These are phyloP conservation scores for Orbilia blumenaviensis DNA, from an alignment of 2,329 filamentous ascomycete genomes.

Conservation along the genomic window DNA sequence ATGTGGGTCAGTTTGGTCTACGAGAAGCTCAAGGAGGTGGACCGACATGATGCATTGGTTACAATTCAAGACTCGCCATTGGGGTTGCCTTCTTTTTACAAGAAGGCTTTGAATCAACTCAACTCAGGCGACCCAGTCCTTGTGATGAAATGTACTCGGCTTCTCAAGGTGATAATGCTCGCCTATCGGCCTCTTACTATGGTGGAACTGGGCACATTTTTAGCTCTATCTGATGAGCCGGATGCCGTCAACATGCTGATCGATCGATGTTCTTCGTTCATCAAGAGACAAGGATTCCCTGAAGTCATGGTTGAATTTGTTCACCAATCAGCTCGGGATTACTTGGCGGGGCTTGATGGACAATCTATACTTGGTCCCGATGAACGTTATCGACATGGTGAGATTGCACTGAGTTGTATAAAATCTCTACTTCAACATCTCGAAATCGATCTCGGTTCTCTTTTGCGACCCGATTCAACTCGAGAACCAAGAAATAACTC, in stretches of 20 bases:
- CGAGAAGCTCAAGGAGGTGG: slow-evolving; percentile 55
- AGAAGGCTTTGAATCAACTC: slow-evolving; percentile 55
- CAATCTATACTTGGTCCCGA: slow-evolving; percentile 53
- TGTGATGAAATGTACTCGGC: slow-evolving; percentile 54
- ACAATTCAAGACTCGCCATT: slow-evolving; percentile 56
- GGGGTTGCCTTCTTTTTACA: slow-evolving; percentile 56
- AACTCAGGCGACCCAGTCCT: slow-evolving; percentile 35
- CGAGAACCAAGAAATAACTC: neutral
- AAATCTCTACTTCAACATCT: slow-evolving; percentile 56
- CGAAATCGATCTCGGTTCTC: slow-evolving; percentile 56
- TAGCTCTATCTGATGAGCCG: slow-evolving; percentile 37
- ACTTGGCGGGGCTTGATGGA: slow-evolving; percentile 54
- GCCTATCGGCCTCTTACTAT: slow-evolving; percentile 57
- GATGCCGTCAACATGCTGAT: slow-evolving; percentile 37
- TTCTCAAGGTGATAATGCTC: slow-evolving; percentile 57
- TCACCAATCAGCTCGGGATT: slow-evolving; percentile 59
- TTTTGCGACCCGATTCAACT: slow-evolving; percentile 53
- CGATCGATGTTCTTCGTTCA: slow-evolving; percentile 57
- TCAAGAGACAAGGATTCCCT: slow-evolving; percentile 53
- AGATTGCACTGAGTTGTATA: slow-evolving; percentile 56
- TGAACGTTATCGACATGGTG: slow-evolving; percentile 51
- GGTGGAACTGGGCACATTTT: slow-evolving; percentile 56
- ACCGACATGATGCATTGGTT: slow-evolving; percentile 33
- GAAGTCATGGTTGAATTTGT: slow-evolving; percentile 57
- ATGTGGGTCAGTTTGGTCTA: slow-evolving; percentile 59